Conservation (phyloP, 768 basidiomycete species). For the Rhodotorula toruloides region DNA sequence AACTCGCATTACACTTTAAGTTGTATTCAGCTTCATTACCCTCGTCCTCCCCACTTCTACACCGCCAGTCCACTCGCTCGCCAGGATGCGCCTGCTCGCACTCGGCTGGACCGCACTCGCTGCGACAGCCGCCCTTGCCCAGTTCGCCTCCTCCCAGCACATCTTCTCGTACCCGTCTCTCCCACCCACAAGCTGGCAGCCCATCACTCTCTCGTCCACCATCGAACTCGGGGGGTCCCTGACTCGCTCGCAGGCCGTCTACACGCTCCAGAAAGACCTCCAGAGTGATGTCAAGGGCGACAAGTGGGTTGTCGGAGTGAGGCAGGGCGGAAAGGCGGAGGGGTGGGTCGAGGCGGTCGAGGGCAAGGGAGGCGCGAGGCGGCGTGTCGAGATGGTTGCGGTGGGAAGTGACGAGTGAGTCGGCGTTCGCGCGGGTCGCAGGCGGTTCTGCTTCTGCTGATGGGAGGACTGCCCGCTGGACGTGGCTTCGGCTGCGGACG, state of each 20-base stretch:
- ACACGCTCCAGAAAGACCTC: constrained; percentile 68
- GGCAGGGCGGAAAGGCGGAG: constrained; percentile 19
- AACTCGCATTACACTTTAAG: too few species aligned
- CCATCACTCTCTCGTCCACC: constrained; percentile 75
- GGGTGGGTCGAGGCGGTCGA: constrained; percentile 30
- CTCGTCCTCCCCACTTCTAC: too few species aligned
- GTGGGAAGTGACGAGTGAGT: constrained; percentile 14
- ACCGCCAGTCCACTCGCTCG: too few species aligned
- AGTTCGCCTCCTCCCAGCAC: background rate
- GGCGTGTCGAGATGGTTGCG: background rate
- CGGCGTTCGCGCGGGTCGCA: background rate
- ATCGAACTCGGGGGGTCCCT: constrained; percentile 84
- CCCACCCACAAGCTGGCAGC: background rate
- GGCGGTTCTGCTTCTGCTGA: too few species aligned
- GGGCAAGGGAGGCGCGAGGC: constrained; percentile 1
- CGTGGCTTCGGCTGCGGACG: background rate
- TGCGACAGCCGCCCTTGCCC: background rate
- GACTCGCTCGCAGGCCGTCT: constrained; percentile 82
- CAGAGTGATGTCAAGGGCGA: constrained; percentile 45
- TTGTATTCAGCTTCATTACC: too few species aligned
- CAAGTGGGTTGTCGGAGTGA: constrained; percentile 42
- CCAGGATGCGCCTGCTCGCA: too few species aligned
- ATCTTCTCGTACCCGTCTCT: background rate
- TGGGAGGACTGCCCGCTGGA: too few species aligned
- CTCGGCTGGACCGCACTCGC: background rate